Evolutionary conservation across 805 yeast genomes (phyloP), one percentile per base, ranked within the genome.

Genomic region (Myxozyma geophila): DNA sequence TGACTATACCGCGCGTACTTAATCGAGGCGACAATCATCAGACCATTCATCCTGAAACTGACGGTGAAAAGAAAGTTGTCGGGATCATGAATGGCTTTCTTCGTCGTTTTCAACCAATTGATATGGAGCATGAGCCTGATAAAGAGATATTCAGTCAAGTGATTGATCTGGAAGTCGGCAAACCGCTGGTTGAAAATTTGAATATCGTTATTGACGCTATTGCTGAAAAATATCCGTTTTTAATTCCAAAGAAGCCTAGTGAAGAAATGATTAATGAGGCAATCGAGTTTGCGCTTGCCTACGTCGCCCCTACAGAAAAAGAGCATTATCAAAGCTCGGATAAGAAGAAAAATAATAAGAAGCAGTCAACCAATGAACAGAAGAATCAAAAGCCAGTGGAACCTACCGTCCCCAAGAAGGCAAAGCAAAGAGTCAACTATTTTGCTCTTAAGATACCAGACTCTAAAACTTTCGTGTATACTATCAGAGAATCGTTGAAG

Each of bases 1-100:
- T 85, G 0, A 89, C 97, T 0, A 74, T 77, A 8, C 74, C 78
- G 0, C 80, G 98, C 60, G 88, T 93, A 0, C 54, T 79, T 6
- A 72, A 73, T 1, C 81, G 99, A 70, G 98, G 97, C 1, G 92
- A 92, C 71, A 87, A 89, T 67, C 99, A 95, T 74, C 97, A 89
- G 74, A 85, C 92, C 1, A 89, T 95, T 44, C 85, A 87, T 67
- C 80, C 79, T 4, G 74, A 71, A 0, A 71, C 75, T 2, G 80
- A 82, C 60, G 85, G 87, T 9, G 78, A 78, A 4, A 74, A 75
- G 17, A 78, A 81, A 57, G 86, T 89, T 0, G 75, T 79, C 40
- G 82, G 80, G 21, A 87, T 95, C 39, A 85, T 93, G 90, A 77
- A 78, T 37, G 91, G 92, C 0, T 92, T 93, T 71, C 78, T 89